phyloP scores from a whole-genome alignment of 2,329 filamentous ascomycete species.

The Myriangium duriaei region DNA sequence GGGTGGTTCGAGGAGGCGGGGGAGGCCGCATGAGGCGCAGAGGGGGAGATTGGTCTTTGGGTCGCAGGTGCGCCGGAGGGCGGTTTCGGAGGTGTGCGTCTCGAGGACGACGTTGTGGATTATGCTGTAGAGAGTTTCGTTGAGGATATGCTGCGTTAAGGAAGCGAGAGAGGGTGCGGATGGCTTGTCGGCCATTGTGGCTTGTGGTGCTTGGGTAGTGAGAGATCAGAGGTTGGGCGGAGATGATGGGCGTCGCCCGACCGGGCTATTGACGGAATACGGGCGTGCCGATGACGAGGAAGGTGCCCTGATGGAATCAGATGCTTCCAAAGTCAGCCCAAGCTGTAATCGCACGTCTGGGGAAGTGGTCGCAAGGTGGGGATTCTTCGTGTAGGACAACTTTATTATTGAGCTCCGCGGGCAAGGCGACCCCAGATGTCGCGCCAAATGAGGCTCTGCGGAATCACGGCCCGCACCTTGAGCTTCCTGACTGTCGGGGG shows the following conservation, averaged over 20 bases:
- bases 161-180: slow-evolving; percentile 1
- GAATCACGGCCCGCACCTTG: not conserved
- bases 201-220: not conserved
- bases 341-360: too few species aligned
- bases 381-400: too few species aligned
- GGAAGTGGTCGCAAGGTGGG: too few species aligned
- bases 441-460: not conserved
- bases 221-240: not conserved
- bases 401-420: not conserved
- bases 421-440: not conserved
- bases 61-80: slow-evolving; percentile 59
- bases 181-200: not conserved
- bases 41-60: slow-evolving; percentile 59
- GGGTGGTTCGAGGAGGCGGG: slow-evolving; percentile 59
- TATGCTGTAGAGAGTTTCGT: slow-evolving; percentile 65
- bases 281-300: too few species aligned
- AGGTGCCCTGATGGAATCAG: too few species aligned
- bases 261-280: not conserved
- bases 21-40: slow-evolving; percentile 63
- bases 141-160: slow-evolving; percentile 48
- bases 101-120: slow-evolving; percentile 63
- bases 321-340: too few species aligned
- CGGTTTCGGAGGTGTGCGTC: slow-evolving; percentile 67
- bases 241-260: not conserved
- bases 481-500: not conserved